Conservation (phyloP, 805 yeast genomes). For the Wickerhamomyces canadensis region DNA sequence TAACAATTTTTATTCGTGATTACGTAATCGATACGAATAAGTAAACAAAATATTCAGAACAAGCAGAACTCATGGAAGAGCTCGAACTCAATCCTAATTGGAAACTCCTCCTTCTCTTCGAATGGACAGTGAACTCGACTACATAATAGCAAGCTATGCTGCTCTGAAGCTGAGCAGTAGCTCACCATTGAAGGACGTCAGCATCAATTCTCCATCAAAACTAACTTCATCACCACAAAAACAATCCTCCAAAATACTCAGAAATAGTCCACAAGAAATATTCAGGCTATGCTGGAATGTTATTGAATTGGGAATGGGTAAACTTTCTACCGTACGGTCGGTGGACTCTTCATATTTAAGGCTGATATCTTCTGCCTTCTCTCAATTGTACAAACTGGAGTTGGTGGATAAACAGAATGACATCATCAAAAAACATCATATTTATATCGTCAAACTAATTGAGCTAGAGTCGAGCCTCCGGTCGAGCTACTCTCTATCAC, state of each 20-base stretch:
- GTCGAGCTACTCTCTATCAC: constrained; percentile 3
- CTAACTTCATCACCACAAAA: constrained; percentile 7
- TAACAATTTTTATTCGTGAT: background rate
- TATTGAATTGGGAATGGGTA: constrained; percentile 16
- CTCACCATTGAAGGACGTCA: constrained; percentile 18
- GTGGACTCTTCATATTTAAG: constrained; percentile 15
- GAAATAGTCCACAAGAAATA: constrained; percentile 13
- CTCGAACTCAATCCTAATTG: no score
- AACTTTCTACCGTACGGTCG: constrained; percentile 9
- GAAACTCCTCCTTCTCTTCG: no score
- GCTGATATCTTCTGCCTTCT: constrained; percentile 19
- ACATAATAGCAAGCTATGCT: constrained; percentile 19
- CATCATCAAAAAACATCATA: constrained; percentile 16
- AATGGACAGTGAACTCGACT: constrained; percentile 21
- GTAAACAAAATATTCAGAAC: background rate
- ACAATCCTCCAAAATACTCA: constrained; percentile 6
- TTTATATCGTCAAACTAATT: constrained; percentile 17
- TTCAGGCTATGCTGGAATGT: constrained; percentile 18
- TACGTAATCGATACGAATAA: background rate
- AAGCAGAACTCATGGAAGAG: no score
- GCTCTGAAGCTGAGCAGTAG: constrained; percentile 14
- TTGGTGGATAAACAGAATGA: constrained; percentile 4
- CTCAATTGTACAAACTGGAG: constrained; percentile 16
- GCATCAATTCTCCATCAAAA: constrained; percentile 20
- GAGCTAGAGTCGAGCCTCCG: constrained; percentile 16